A percentile compares a stretch with the other conserved stretches of the same genome.
Evolutionary conservation across 768 basidiomycete genomes (phyloP).

Genomic region (Xanthoconium purpureum): DNA sequence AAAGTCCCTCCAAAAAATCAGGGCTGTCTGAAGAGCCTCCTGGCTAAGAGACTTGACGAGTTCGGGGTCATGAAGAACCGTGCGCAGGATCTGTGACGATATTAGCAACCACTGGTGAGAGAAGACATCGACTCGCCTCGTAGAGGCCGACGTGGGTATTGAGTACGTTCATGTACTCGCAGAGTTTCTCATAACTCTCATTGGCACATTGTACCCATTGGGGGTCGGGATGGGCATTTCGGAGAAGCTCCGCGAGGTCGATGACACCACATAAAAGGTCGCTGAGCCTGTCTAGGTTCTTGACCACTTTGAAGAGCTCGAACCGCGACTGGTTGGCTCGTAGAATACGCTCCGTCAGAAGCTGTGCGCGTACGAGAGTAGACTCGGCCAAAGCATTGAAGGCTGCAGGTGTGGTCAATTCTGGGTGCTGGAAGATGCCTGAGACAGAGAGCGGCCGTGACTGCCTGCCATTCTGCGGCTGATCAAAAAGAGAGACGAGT

Average conservation of each 20-base stretch:
- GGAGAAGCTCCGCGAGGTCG: constrained; percentile 90
- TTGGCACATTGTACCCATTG: constrained; percentile 83
- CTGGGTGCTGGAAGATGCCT: constrained; percentile 83
- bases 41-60: constrained; percentile 63
- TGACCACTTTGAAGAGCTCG: constrained; percentile 84
- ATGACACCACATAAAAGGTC: constrained; percentile 96
- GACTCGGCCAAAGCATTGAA: constrained; percentile 73
- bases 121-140: constrained; percentile 53
- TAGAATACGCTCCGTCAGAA: constrained; percentile 82
- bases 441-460: constrained; percentile 50
- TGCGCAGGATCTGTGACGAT: constrained; percentile 58
- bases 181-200: constrained; percentile 84
- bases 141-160: constrained; percentile 93
- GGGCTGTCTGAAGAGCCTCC: constrained; percentile 82
- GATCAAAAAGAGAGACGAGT: constrained; percentile 71
- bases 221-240: constrained; percentile 89
- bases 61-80: constrained; percentile 63
- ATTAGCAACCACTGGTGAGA: constrained; percentile 16
- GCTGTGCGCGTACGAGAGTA: constrained; percentile 74
- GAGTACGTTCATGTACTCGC: constrained; percentile 96
- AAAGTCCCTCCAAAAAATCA: constrained; percentile 95
- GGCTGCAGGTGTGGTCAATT: constrained; percentile 64
- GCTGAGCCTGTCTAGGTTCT: constrained; percentile 94
- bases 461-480: constrained; percentile 41
- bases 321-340: constrained; percentile 65